Evolutionary conservation across 306 rosid genomes (phyloP).

Genomic region (Quercus rubra): DNA sequence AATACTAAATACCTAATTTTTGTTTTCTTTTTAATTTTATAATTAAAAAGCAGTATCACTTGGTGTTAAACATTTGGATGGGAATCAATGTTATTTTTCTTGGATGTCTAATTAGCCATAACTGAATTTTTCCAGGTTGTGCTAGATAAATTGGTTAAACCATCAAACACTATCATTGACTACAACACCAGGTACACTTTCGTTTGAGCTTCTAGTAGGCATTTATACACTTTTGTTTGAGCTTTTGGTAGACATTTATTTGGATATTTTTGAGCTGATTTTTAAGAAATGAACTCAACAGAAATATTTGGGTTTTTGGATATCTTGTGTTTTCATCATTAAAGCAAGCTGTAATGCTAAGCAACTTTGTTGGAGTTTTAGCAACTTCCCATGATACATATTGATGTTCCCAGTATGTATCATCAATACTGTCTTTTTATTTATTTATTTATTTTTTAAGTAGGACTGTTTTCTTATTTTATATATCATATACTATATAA

Average conservation of each 20-base stretch:
- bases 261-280: background rate
- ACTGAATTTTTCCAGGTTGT: slow-evolving; percentile 55
- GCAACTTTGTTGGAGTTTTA: background rate
- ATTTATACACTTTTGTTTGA: slow-evolving; percentile 12
- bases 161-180: slow-evolving; percentile 68
- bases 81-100: background rate
- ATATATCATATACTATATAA: too few relatives aligned
- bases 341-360: background rate
- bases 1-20: background rate
- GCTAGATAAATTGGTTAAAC: slow-evolving; percentile 91
- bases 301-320: background rate
- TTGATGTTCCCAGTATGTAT: background rate
- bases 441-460: too few relatives aligned
- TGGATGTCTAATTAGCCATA: background rate
- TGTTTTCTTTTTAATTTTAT: background rate
- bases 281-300: background rate
- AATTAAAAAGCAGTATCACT: background rate
- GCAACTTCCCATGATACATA: background rate
- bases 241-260: slow-evolving; percentile 1
- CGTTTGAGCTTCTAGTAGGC: background rate
- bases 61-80: background rate
- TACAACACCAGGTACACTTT: slow-evolving; percentile 81
- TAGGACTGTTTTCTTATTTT: too few relatives aligned
- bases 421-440: background rate
- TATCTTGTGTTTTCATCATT: background rate